Evolutionary conservation across 148 eudicot genomes (phyloP), one percentile per base, ranked within the genome.

Genomic region (Chenopodium album): DNA sequence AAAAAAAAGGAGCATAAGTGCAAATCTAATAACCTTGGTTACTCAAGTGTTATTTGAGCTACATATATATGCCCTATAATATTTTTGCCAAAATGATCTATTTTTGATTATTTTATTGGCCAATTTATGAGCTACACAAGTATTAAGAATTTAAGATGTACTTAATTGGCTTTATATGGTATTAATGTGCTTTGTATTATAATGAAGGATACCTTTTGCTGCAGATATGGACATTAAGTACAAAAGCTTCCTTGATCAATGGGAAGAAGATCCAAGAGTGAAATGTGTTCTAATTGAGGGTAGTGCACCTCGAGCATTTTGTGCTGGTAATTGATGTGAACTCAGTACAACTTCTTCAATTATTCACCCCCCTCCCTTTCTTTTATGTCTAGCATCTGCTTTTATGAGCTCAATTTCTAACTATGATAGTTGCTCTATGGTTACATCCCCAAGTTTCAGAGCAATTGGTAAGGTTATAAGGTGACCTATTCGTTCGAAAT

Each of bases 231-330:
- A 92, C 82, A 80, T 89, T 7, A 92, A 81, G 75, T 95, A 92
- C 88, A 95, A 95, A 89, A 91, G 86, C 82, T 92, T 87, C 82
- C 97, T 95, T 78, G 97, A 95, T 79, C 87, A 94, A 78, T 95
- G 99, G 98, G 98, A 95, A 87, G 90, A 83, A 73, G 98, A 95
- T 75, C 94, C 98, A 29, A 92, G 83, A 59, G 98, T 95, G 80
- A 95, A 95, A 85, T 95, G 98, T 82, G 97, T 95, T 76, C 63
- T 93, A 72, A 87, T 92, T 79, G 88, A 95, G 82, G 82, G 98
- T 83, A 90, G 98, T 81, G 90, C 98, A 44, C 78, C 98, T 37
- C 98, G 98, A 73, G 94, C 98, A 77, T 95, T 95, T 71, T 95
- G 92, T 84, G 98, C 98, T 87, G 98, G 98, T 95, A 84, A 80